A percentile compares a stretch with the other conserved stretches of the same genome.
Evolutionary conservation across 75 land plant genomes (phyloP).

Genomic region (Sequoiadendron giganteum): DNA sequence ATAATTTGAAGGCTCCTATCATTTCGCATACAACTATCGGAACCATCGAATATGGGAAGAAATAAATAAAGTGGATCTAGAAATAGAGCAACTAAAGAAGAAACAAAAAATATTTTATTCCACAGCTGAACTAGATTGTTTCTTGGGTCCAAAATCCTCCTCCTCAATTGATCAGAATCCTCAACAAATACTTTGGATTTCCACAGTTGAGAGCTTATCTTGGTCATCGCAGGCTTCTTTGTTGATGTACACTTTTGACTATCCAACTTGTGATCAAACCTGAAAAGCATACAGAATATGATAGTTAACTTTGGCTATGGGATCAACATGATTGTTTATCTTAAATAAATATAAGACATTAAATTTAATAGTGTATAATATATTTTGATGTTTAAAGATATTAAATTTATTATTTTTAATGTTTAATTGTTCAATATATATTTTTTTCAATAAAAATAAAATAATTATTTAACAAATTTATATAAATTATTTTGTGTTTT

Average conservation of each 20-base stretch:
- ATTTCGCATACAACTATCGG: constrained; percentile 31
- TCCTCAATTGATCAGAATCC: constrained; percentile 32
- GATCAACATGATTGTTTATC: no score
- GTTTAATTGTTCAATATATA: no score
- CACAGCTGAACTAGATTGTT: constrained; percentile 53
- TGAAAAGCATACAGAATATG: not conserved
- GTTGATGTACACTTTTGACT: not conserved
- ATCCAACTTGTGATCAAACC: not conserved
- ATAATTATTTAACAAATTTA: no score
- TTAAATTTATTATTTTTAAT: no score
- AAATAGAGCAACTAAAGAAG: constrained; percentile 74
- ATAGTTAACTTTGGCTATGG: no score
- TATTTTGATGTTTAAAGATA: no score
- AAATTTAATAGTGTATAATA: no score
- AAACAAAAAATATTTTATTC: constrained; percentile 69
- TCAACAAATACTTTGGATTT: constrained; percentile 38
- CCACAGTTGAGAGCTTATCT: not conserved
- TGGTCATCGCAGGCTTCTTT: not conserved
- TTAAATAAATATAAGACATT: no score
- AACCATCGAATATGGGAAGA: constrained; percentile 46
- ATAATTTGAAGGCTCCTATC: constrained; percentile 23
- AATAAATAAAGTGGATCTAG: constrained; percentile 82
- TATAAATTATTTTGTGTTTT: no score
- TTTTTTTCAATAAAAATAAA: no score
- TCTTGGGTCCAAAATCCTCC: constrained; percentile 67